Evolutionary conservation across 768 basidiomycete genomes (phyloP), one percentile per base, ranked within the genome.

Genomic region (Phallus indusiatus): DNA sequence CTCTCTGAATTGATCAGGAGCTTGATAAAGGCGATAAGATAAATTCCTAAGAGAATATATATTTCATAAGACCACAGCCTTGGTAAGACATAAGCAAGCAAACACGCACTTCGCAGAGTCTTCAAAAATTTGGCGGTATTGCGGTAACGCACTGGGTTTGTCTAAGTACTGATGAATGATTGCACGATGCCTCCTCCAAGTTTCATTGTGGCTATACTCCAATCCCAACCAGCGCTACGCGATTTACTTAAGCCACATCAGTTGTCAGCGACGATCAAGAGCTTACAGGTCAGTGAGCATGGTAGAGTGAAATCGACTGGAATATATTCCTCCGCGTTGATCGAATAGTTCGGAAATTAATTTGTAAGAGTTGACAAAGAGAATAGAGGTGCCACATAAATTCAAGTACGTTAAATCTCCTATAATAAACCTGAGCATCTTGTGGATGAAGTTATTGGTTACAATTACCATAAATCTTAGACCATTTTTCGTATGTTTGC

Each of bases 231-330:
- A 67, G 70, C 69, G 14, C 73, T 74, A 69, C 28, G 79, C 37
- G 72, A 71, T 55, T 74, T 76, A 6, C 78, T 80, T 62, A 55
- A 55, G 42, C 33, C 11, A 63, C 71, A 79, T n/a, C 47, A 76
- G 79, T 75, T 75, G 76, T 20, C 46, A 10, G n/a, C 7, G 11
- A 70, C 7, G 12, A 50, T 34, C n/a, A 4, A 16, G 17, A 64
- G 73, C 11, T 59, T 73, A 36, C 68, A 67, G 53, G 68, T n/a
- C 47, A 10, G 68, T 33, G 61, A 35, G 48, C 59, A 46, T n/a
- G 47, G 62, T 18, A 20, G 55, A 53, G 9, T 55, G 20, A 6
- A 62, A 54, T 5, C 63, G 63, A 18, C 24, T 47, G 20, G 63
- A 64, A 34, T 64, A 59, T 18, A 55, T 54, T n/a, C 54, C 47